Evolutionary conservation across 148 eudicot species (phyloP), one percentile per base, ranked within the genome.

Genomic region (Drosera capensis): DNA sequence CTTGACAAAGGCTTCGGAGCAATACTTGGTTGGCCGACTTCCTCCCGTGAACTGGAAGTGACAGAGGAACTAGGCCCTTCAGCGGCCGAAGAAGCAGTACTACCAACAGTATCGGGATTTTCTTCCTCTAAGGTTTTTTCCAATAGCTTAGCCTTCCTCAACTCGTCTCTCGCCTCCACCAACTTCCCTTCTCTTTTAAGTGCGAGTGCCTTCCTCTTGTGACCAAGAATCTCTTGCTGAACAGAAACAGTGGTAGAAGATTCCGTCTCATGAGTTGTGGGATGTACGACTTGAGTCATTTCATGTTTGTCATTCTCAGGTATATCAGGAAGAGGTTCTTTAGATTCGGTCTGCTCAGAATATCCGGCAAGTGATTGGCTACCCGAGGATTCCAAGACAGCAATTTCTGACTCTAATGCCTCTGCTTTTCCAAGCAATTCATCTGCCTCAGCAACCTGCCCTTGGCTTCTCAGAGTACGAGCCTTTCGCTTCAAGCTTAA

Each of bases 401-500:
- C 72, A 56, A 84, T 55, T 58, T 90, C 77, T 16, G 67, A 73
- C 71, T 90, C 97, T 40, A 84, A 63, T 34, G 14, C 66, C 63
- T 75, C 70, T 0, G 95, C 78, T 41, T 43, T 44, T 51, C 67
- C 50, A 41, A 84, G 76, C 21, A 76, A 66, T 76, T 84, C 78
- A 25, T 84, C 97, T 20, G 95, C 97, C 63, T 76, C 93, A 21
- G 77, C 70, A 18, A 45, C 67, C 17, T 80, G 70, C 56, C 95
- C 97, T 62, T 90, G 82, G 36, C 93, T 84, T 62, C 93, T 75
- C 61, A 90, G 54, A 23, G 85, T 56, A 57, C 75, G 71, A 14
- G 95, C 78, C 71, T 90, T 90, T 57, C 95, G 71, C 58, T 90
- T 90, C 59, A 90, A 61, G 2, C 79, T 71, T 42, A 90, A 71